These are phyloP conservation scores for Rehmannia glutinosa DNA, from an alignment of 257 asterid species.

Conservation along the genomic window DNA sequence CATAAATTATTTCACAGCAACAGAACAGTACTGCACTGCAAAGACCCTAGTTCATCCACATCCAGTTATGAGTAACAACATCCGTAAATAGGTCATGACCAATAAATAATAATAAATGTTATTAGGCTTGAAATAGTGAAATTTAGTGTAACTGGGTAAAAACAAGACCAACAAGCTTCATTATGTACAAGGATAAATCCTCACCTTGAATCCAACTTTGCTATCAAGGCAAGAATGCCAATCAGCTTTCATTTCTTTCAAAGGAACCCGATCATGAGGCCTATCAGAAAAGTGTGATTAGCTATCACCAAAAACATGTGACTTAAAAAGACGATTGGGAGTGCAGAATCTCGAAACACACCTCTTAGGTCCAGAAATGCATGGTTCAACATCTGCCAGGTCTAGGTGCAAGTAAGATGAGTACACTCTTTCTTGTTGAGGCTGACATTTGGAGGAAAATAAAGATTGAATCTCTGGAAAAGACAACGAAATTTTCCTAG, in stretches of 20 bases:
- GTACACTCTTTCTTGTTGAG: conserved; percentile 76
- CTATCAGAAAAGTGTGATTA: conserved; percentile 33
- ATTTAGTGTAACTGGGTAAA: neutral
- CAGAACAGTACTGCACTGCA: neutral
- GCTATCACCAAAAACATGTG: conserved; percentile 6
- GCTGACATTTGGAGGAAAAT: conserved; percentile 42
- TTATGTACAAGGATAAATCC: conserved; percentile 5
- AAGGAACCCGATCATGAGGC: conserved; percentile 90
- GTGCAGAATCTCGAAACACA: conserved; percentile 12
- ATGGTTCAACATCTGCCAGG: conserved; percentile 72
- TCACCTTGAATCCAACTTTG: conserved; percentile 94
- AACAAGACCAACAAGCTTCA: conserved; percentile 5
- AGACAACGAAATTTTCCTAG: neutral
- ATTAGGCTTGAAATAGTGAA: neutral
- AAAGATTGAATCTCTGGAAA: conserved; percentile 10
- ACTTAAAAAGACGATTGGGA: neutral
- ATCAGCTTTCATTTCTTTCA: conserved; percentile 89
- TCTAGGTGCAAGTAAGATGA: conserved; percentile 67
- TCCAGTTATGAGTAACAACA: neutral
- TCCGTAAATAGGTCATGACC: neutral
- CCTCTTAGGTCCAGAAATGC: conserved; percentile 97
- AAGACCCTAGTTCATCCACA: neutral
- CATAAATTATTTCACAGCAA: neutral
- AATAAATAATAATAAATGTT: neutral
- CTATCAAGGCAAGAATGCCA: conserved; percentile 93